These are phyloP conservation scores for Curvularia sp. DNA, from an alignment of 2,329 filamentous ascomycete species.

Conservation along the genomic window DNA sequence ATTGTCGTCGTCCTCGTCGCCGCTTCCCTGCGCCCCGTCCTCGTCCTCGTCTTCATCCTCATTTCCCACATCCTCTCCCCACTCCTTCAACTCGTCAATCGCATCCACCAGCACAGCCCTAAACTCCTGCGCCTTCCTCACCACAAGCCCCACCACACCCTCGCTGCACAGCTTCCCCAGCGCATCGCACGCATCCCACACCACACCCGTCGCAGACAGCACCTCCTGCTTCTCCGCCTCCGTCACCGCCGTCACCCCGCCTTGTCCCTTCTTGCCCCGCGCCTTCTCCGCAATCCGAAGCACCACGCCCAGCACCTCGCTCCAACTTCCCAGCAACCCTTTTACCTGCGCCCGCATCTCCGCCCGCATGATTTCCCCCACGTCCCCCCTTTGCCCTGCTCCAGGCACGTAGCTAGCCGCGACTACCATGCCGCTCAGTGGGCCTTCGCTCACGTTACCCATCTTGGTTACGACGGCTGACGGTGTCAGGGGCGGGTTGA, in stretches of 20 bases:
- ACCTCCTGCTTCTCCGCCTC: conserved; percentile 53
- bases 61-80: conserved; percentile 75
- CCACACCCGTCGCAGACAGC: conserved; percentile 72
- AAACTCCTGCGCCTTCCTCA: conserved; percentile 75
- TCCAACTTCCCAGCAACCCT: conserved; percentile 69
- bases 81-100: conserved; percentile 84
- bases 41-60: conserved; percentile 57
- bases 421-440: conserved; percentile 76
- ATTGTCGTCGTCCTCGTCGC: conserved; percentile 62
- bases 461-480: conserved; percentile 76
- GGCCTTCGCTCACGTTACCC: conserved; percentile 72
- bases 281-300: conserved; percentile 63
- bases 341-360: conserved; percentile 72
- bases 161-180: conserved; percentile 68
- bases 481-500: conserved; percentile 86
- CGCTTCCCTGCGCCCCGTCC: conserved; percentile 49
- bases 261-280: conserved; percentile 37
- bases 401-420: conserved; percentile 49
- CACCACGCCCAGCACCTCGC: conserved; percentile 66
- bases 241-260: conserved; percentile 28
- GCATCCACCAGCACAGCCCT: conserved; percentile 80
- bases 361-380: conserved; percentile 61
- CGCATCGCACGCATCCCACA: conserved; percentile 85
- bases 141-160: conserved; percentile 74
- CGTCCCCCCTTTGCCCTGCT: conserved; percentile 25